Conservation (phyloP, 495 filamentous ascomycete genomes). For the Delitschia confertaspora region DNA sequence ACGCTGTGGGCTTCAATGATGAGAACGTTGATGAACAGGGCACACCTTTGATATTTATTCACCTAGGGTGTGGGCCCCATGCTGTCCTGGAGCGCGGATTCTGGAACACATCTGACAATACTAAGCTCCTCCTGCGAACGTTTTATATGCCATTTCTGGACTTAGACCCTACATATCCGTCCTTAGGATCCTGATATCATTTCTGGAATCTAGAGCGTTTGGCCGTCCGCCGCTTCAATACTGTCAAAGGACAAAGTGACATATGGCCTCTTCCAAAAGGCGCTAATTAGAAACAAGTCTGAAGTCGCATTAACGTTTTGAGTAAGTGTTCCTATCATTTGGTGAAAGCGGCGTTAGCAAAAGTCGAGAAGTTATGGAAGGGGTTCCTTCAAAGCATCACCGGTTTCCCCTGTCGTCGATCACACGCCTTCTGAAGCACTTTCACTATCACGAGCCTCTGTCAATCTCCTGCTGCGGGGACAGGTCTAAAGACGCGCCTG, state of each 20-base stretch:
- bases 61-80: background rate
- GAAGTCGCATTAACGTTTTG: slow-evolving; percentile 21
- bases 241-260: too few relatives aligned
- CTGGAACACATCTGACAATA: slow-evolving; percentile 1
- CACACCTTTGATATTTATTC: background rate
- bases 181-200: slow-evolving; percentile 12
- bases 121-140: slow-evolving; percentile 10
- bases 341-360: background rate
- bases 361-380: background rate
- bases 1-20: slow-evolving; percentile 7
- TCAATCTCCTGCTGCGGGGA: too few relatives aligned
- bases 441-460: too few relatives aligned
- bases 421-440: slow-evolving; percentile 20
- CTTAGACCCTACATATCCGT: too few relatives aligned
- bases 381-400: background rate
- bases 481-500: too few relatives aligned
- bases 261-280: too few relatives aligned
- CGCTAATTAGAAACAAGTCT: slow-evolving; percentile 14
- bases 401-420: slow-evolving; percentile 17
- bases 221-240: too few relatives aligned
- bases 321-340: background rate
- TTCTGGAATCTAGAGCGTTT: slow-evolving; percentile 2
- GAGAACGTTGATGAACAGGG: background rate
- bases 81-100: background rate
- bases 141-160: slow-evolving; percentile 9